Conservation (phyloP, 1,284 basidiomycete genomes). For the Apiotrichum domesticum region DNA sequence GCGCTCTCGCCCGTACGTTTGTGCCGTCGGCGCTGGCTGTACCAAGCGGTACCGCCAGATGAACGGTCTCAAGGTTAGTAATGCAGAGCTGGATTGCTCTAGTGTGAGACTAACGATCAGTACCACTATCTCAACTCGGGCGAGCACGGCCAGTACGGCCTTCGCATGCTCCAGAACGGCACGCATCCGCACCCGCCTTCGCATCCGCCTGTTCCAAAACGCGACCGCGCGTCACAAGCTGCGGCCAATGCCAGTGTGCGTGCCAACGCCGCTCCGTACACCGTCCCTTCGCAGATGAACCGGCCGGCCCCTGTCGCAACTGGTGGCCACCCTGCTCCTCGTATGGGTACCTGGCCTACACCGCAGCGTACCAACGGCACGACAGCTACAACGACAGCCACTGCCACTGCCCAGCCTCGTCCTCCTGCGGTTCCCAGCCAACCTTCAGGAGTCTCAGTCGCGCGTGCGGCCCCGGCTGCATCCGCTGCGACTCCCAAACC, state of each 20-base stretch:
- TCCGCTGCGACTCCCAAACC: background rate
- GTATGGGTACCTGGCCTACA: slow-evolving; percentile 25
- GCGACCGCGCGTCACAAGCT: slow-evolving; percentile 10
- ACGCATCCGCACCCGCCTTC: slow-evolving; percentile 55
- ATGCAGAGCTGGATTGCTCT: too few relatives aligned
- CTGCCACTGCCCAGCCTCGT: slow-evolving; percentile 13
- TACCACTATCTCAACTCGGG: slow-evolving; percentile 98
- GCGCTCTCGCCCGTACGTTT: slow-evolving; percentile 74
- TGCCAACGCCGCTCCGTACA: slow-evolving; percentile 21
- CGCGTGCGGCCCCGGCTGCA: background rate
- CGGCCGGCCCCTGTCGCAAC: background rate
- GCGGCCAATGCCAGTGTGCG: slow-evolving; percentile 11
- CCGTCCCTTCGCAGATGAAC: slow-evolving; percentile 18
- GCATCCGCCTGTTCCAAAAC: slow-evolving; percentile 23
- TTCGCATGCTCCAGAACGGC: slow-evolving; percentile 75
- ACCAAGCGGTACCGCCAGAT: slow-evolving; percentile 95
- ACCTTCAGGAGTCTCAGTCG: slow-evolving; percentile 2
- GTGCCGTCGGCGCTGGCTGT: slow-evolving; percentile 77
- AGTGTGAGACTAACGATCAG: slow-evolving; percentile 23
- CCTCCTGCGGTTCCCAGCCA: slow-evolving; percentile 21
- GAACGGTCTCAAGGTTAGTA: slow-evolving; percentile 63
- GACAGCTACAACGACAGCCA: background rate
- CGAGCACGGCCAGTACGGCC: slow-evolving; percentile 81
- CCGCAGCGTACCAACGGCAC: slow-evolving; percentile 3
- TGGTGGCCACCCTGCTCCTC: background rate